A percentile compares a stretch with the other conserved stretches of the same genome.
Conservation (phyloP, 73 alveolate species). For the Paraurostyla sp. region DNA sequence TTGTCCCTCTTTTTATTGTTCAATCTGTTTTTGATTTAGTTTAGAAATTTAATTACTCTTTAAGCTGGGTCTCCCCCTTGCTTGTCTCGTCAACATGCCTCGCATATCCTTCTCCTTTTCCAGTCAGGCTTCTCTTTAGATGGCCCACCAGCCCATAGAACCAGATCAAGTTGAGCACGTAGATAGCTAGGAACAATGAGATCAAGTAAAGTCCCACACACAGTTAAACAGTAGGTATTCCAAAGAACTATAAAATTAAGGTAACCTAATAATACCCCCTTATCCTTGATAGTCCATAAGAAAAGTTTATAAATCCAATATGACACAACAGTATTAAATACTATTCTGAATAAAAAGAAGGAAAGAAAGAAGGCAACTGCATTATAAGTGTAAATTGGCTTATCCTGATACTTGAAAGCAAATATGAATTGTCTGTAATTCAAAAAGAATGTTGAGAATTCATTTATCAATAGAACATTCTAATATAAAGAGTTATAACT, state of each 20-base stretch:
- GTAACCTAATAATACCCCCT: neutral
- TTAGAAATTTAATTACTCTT: too few species aligned
- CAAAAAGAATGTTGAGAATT: conserved; percentile 37
- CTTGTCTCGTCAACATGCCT: too few species aligned
- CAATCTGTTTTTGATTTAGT: too few species aligned
- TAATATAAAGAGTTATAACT: neutral
- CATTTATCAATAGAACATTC: conserved; percentile 34
- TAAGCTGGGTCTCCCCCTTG: too few species aligned
- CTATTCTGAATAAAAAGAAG: conserved; percentile 26
- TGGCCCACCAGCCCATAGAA: neutral
- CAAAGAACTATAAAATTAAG: conserved; percentile 14
- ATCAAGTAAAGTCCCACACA: conserved; percentile 18
- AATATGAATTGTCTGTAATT: conserved; percentile 32
- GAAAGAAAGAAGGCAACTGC: conserved; percentile 35
- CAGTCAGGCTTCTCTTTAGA: neutral
- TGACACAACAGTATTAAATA: conserved; percentile 21
- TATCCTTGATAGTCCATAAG: conserved; percentile 38
- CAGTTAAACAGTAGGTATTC: conserved; percentile 1
- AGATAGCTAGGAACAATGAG: conserved; percentile 20
- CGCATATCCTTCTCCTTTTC: neutral
- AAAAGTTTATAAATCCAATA: neutral
- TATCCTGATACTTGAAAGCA: neutral
- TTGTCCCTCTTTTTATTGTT: neutral
- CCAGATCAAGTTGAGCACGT: conserved; percentile 37
- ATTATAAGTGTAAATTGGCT: conserved; percentile 13